These are phyloP conservation scores for Citropsis articulata DNA, from an alignment of 345 rosid genomes.

Conservation along the genomic window DNA sequence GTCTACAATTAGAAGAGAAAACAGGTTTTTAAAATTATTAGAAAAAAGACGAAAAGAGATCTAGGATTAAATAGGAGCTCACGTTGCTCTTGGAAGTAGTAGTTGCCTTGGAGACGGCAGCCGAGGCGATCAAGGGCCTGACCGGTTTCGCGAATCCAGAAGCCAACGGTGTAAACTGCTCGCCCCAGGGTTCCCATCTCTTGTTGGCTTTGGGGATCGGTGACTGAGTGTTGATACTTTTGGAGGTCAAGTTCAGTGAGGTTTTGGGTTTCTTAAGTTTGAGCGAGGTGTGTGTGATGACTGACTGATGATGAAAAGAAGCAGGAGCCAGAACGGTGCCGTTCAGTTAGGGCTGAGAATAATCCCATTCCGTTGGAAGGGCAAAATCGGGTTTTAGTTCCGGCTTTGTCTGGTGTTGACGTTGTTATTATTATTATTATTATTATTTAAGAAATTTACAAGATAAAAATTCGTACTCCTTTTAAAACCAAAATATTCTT, in stretches of 20 bases:
- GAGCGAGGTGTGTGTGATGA: background rate
- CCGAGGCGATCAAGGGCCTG: slow-evolving; percentile 96
- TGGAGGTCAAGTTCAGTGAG: background rate
- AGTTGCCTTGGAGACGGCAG: slow-evolving; percentile 82
- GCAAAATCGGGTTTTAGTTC: slow-evolving; percentile 9
- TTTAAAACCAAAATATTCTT: too few relatives aligned
- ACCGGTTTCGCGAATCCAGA: slow-evolving; percentile 97
- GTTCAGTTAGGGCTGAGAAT: slow-evolving; percentile 27
- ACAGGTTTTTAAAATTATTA: background rate
- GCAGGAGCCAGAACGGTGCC: slow-evolving; percentile 3
- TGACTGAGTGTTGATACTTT: background rate
- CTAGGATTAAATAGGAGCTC: slow-evolving; percentile 19
- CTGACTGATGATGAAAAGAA: background rate
- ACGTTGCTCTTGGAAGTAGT: slow-evolving; percentile 83
- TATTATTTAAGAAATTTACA: background rate
- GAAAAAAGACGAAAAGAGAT: slow-evolving; percentile 3
- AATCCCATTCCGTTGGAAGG: slow-evolving; percentile 5
- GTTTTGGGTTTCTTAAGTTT: slow-evolving; percentile 4
- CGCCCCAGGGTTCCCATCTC: slow-evolving; percentile 84
- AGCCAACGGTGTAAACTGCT: slow-evolving; percentile 85
- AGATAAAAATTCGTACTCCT: too few relatives aligned
- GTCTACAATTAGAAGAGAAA: background rate
- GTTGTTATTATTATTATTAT: background rate
- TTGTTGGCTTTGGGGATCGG: slow-evolving; percentile 5
- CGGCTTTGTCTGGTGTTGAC: too few relatives aligned